These are phyloP conservation scores for Pleurotus citrinopileatus DNA, from an alignment of 768 basidiomycete species.

Conservation along the genomic window DNA sequence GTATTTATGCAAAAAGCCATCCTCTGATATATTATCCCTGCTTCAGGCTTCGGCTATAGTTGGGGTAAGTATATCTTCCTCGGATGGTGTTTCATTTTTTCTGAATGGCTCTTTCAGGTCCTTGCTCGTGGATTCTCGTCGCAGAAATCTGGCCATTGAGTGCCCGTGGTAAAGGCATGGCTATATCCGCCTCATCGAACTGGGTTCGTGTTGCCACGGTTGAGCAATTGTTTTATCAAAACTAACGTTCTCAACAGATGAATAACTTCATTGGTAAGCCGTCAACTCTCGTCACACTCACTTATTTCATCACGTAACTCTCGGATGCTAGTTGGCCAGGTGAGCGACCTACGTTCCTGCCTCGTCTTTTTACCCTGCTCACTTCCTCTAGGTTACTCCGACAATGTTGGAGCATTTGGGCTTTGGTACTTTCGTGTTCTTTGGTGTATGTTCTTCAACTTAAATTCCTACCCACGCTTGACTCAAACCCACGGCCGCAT, in stretches of 20 bases:
- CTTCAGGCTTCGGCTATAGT: conserved; percentile 64
- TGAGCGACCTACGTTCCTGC: conserved; percentile 10
- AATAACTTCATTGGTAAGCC: conserved; percentile 68
- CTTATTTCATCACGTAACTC: conserved; percentile 6
- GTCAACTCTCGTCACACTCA: background rate
- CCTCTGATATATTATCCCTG: background rate
- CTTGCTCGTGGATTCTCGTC: conserved; percentile 75
- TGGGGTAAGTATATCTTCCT: conserved; percentile 47
- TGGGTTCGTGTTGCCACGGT: conserved; percentile 44
- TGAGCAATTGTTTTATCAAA: background rate
- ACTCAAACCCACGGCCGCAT: background rate
- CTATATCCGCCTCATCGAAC: conserved; percentile 73
- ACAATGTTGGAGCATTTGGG: conserved; percentile 63
- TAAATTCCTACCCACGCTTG: conserved; percentile 1
- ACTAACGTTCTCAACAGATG: conserved; percentile 41
- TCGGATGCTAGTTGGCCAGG: conserved; percentile 46
- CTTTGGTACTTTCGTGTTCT: conserved; percentile 77
- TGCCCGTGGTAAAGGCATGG: conserved; percentile 72
- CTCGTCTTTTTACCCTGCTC: background rate
- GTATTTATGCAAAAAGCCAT: background rate
- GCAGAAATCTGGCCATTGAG: conserved; percentile 75
- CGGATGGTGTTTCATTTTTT: background rate
- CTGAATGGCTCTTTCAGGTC: conserved; percentile 28
- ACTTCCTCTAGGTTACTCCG: conserved; percentile 51
- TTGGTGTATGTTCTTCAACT: conserved; percentile 45